These are phyloP conservation scores for Tulasnella sp. DNA, from an alignment of 768 basidiomycete genomes.

Conservation along the genomic window DNA sequence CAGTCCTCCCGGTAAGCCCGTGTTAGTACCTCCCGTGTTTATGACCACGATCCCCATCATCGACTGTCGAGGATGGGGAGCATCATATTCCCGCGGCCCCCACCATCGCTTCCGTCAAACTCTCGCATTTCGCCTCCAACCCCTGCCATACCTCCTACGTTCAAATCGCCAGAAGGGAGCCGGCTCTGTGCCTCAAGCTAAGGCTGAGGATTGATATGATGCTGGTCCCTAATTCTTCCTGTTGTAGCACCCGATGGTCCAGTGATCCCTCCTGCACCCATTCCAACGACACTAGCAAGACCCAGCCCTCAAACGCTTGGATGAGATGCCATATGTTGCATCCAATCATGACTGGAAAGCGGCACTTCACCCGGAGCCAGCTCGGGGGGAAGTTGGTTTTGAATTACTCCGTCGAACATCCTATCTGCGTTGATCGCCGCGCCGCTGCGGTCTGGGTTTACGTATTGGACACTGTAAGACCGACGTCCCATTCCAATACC, in stretches of 20 bases:
- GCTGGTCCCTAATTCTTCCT: conserved; percentile 1
- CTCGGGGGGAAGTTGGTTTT: neutral
- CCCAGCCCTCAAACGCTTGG: neutral
- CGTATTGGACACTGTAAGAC: too few relatives aligned
- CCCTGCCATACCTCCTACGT: neutral
- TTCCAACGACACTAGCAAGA: neutral
- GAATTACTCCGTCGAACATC: neutral
- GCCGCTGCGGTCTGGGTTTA: neutral
- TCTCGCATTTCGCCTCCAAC: conserved; percentile 10
- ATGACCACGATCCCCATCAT: conserved; percentile 4
- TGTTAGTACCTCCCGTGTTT: conserved; percentile 12
- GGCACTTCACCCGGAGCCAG: neutral
- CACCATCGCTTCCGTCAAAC: neutral
- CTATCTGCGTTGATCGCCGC: neutral
- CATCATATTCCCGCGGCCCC: neutral
- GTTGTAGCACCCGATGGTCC: neutral
- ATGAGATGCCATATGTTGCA: conserved; percentile 16
- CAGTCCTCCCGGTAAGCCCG: neutral
- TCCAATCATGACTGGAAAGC: conserved; percentile 1
- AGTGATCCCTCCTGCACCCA: conserved; percentile 4
- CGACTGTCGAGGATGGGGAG: neutral
- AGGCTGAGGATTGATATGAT: conserved; percentile 25
- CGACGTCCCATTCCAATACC: conserved; percentile 2
- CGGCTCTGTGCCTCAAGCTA: conserved; percentile 30
- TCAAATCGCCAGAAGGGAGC: conserved; percentile 10